phyloP scores from a whole-genome alignment of 129 eudicot genomes.

The Ambrosia artemisiifolia region DNA sequence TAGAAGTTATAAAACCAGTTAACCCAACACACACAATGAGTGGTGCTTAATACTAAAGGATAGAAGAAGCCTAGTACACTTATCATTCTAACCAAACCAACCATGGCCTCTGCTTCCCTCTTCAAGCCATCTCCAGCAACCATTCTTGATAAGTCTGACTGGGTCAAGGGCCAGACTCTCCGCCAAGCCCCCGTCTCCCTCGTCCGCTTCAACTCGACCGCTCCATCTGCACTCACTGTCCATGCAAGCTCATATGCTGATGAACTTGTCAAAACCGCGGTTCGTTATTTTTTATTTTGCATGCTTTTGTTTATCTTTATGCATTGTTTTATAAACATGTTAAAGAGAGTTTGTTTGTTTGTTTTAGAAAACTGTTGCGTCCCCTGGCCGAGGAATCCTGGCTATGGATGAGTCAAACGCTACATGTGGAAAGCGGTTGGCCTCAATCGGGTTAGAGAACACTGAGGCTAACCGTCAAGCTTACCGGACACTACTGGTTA shows the following conservation, averaged over 20 bases:
- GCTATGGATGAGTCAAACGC: conserved; percentile 87
- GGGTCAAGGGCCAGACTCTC: conserved; percentile 63
- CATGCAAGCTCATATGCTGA: conserved; percentile 67
- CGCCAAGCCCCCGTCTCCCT: conserved; percentile 47
- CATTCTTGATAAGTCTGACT: conserved; percentile 70
- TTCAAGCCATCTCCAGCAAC: conserved; percentile 64
- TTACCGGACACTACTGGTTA: conserved; percentile 63
- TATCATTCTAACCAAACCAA: neutral
- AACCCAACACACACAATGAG: conserved; percentile 30
- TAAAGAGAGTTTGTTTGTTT: conserved; percentile 8
- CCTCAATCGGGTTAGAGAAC: conserved; percentile 67
- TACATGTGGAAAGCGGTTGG: conserved; percentile 75
- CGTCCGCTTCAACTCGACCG: conserved; percentile 47
- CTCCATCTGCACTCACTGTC: conserved; percentile 50
- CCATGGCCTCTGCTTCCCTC: conserved; percentile 74
- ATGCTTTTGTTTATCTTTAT: neutral
- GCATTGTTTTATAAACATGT: neutral
- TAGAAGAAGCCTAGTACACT: conserved; percentile 13
- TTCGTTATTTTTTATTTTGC: conserved; percentile 13
- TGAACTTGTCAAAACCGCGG: conserved; percentile 93
- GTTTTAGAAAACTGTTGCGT: conserved; percentile 64
- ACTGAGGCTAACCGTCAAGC: conserved; percentile 86
- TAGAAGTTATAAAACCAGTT: conserved; percentile 33
- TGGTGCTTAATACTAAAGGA: conserved; percentile 40
- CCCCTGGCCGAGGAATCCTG: conserved; percentile 74